Conservation (phyloP, 495 filamentous ascomycete genomes). For the Hypoxylon lienhwacheense region DNA sequence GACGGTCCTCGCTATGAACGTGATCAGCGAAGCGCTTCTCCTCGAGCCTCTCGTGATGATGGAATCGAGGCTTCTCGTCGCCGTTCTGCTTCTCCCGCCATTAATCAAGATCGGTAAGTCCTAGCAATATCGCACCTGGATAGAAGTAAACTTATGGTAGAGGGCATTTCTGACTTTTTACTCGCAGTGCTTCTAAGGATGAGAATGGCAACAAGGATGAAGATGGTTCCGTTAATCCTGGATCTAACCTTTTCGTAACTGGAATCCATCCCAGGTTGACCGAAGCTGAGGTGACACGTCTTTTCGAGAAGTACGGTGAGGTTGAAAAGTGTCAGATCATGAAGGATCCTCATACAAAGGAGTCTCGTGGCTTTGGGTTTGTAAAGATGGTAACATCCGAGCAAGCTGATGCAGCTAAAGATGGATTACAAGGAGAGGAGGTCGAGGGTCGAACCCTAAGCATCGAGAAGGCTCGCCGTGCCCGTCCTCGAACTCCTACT, state of each 20-base stretch:
- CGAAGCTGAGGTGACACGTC: constrained; percentile 85
- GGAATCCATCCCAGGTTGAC: constrained; percentile 94
- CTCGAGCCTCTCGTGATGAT: constrained; percentile 65
- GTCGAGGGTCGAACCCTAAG: constrained; percentile 95
- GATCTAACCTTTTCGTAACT: constrained; percentile 98
- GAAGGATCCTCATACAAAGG: constrained; percentile 96
- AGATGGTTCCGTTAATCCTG: constrained; percentile 81
- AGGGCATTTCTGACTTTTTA: constrained; percentile 18
- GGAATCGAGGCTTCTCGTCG: constrained; percentile 68
- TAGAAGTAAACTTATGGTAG: background rate
- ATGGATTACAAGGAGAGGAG: constrained; percentile 90
- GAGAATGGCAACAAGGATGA: constrained; percentile 61
- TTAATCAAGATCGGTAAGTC: constrained; percentile 71
- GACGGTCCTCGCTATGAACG: constrained; percentile 74
- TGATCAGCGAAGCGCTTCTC: constrained; percentile 90
- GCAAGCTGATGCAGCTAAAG: constrained; percentile 94
- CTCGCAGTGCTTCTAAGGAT: constrained; percentile 51
- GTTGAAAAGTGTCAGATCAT: constrained; percentile 99
- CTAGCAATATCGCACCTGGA: background rate
- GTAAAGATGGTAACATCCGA: constrained; percentile 97
- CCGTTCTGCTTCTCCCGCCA: constrained; percentile 75
- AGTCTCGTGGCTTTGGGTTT: constrained; percentile 98
- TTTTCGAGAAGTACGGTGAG: constrained; percentile 98
- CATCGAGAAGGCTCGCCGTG: constrained; percentile 98
- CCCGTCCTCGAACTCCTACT: constrained; percentile 91